Base-by-base conservation (phyloP, 2,329 filamentous ascomycete species). In the Arthrobotrys conoides region DNA sequence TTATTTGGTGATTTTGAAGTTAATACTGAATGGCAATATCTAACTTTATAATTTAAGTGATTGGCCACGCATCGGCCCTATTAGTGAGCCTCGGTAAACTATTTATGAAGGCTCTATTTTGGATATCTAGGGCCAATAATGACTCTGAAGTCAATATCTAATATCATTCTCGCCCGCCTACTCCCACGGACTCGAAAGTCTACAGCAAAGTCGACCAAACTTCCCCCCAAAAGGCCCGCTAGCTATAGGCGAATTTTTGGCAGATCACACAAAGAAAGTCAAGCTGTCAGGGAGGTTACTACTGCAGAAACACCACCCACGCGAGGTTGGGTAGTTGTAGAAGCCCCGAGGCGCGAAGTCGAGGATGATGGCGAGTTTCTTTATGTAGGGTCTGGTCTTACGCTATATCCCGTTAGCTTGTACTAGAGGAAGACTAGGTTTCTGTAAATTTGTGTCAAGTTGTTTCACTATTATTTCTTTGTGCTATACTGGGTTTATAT, bases 331-430 rank as follows among this genome's bases (percentile, higher is more conserved):
- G 57, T 61, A 5, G 3, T 61, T 18, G 57, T 61, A 2, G 18
- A 44, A 27, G 6, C 33, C 14, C 33, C 57, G 5, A 24, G 5
- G 20, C 57, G 20, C n/a, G 20, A 44, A n/a, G 22, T 24, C 6
- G 65, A 57, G n/a, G 24, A 49, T 4, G 44, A 53, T 6, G 22
- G 57, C 30, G 49, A 44, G 36, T 68, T 22, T 33, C 65, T 55
- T 20, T 68, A 55, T 57, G 36, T 68, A 18, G 65, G 65, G 4
- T 68, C 65, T 4, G 65, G 51, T 3, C 49, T 68, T 27, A 57
- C 18, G 5, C 2, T 68, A 12, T 55, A 68, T 44, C 65, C 49
- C 20, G 65, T 68, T 16, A 41, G 49, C 12, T 24, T 46, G 12
- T 41, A 41, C n/a, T 22, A 16, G 22, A 30, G 9, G n/a, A 30